These are phyloP conservation scores for Ottelia alismoides DNA, from an alignment of 106 monocot species.

Conservation along the genomic window DNA sequence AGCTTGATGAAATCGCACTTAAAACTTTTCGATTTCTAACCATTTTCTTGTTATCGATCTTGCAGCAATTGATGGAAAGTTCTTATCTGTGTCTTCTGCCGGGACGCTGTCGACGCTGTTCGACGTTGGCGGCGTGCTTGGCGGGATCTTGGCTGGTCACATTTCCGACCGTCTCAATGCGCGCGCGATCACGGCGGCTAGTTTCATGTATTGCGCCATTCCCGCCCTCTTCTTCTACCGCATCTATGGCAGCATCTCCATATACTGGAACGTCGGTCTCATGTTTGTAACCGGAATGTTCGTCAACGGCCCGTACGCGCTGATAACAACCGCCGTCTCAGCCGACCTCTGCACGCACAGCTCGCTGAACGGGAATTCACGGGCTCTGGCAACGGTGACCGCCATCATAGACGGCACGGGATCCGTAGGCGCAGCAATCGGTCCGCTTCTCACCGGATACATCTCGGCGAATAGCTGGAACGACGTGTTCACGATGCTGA, in stretches of 20 bases:
- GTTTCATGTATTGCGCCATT: conserved; percentile 83
- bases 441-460: conserved; percentile 79
- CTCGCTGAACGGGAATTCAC: conserved; percentile 67
- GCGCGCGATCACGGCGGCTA: conserved; percentile 70
- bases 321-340: conserved; percentile 89
- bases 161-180: conserved; percentile 76
- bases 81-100: conserved; percentile 51
- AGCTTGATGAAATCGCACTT: neutral
- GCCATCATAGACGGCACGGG: conserved; percentile 94
- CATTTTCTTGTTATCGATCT: neutral
- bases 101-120: conserved; percentile 79
- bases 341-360: conserved; percentile 80
- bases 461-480: conserved; percentile 74
- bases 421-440: conserved; percentile 77
- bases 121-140: conserved; percentile 86
- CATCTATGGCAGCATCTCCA: conserved; percentile 52
- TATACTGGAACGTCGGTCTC: conserved; percentile 48
- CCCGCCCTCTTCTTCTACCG: conserved; percentile 78
- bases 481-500: conserved; percentile 81
- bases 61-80: conserved; percentile 59
- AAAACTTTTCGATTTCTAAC: neutral
- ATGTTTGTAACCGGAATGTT: conserved; percentile 79
- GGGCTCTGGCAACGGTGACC: conserved; percentile 80
- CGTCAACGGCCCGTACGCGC: conserved; percentile 83
- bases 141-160: conserved; percentile 88